Conservation (phyloP, 1,139 yeast genomes). For the Starmera stellimalicola region DNA sequence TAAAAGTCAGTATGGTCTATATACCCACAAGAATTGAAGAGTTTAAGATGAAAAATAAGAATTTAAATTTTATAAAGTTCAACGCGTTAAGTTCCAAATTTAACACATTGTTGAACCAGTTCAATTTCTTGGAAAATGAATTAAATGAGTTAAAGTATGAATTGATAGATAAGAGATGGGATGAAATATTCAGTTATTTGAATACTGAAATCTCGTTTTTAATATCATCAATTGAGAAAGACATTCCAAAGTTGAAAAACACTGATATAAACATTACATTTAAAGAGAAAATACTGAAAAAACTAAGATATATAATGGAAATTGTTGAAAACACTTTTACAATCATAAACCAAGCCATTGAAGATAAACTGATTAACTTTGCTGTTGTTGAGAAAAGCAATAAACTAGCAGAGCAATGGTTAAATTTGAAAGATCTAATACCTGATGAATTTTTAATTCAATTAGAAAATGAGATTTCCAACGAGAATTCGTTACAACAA, state of each 20-base stretch:
- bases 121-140: constrained; percentile 32
- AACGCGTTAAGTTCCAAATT: constrained; percentile 32
- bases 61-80: constrained; percentile 28
- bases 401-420: constrained; percentile 24
- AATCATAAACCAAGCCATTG: constrained; percentile 29
- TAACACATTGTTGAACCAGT: constrained; percentile 29
- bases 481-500: constrained; percentile 7
- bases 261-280: constrained; percentile 8
- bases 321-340: constrained; percentile 27
- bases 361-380: constrained; percentile 26
- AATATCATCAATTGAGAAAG: constrained; percentile 25
- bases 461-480: constrained; percentile 8
- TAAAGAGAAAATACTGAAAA: constrained; percentile 18
- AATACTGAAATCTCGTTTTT: constrained; percentile 29
- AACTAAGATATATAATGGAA: constrained; percentile 14
- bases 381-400: constrained; percentile 23
- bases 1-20: constrained; percentile 50
- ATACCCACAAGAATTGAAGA: constrained; percentile 44
- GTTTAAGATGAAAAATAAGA: constrained; percentile 21
- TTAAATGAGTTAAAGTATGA: constrained; percentile 33
- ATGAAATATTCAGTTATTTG: constrained; percentile 36
- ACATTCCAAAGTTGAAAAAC: constrained; percentile 15
- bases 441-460: constrained; percentile 17
- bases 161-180: constrained; percentile 48
- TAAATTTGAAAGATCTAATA: constrained; percentile 18